phyloP scores from a whole-genome alignment of 192 early-diverging fungal species.

The Coemansia sp. region DNA sequence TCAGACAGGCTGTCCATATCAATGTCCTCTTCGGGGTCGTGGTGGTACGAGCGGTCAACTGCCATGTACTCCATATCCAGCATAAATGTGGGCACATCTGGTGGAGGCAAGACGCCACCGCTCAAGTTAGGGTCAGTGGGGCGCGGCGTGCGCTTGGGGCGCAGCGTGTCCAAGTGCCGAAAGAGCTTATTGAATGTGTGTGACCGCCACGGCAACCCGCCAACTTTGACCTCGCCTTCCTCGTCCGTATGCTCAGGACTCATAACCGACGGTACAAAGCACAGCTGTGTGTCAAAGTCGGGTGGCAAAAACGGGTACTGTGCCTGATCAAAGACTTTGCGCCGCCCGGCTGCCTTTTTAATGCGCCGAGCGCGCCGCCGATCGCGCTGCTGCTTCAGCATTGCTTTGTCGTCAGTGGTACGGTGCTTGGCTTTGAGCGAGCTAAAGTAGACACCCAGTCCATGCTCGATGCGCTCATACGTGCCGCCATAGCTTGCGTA shows the following conservation, averaged over 20 bases:
- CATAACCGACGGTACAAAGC: conserved; percentile 48
- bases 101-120: conserved; percentile 27
- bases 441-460: conserved; percentile 56
- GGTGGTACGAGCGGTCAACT: conserved; percentile 27
- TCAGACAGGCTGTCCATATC: conserved; percentile 51
- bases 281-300: conserved; percentile 35
- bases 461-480: conserved; percentile 54
- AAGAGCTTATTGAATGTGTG: conserved; percentile 39
- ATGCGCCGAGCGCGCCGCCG: conserved; percentile 46
- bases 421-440: conserved; percentile 57
- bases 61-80: conserved; percentile 35
- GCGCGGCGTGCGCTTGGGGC: conserved; percentile 54
- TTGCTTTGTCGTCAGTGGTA: conserved; percentile 53
- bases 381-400: conserved; percentile 58
- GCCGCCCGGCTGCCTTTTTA: conserved; percentile 48
- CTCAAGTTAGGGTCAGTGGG: conserved; percentile 29
- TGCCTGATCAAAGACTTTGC: conserved; percentile 47
- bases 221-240: conserved; percentile 54
- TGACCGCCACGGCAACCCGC: conserved; percentile 44
- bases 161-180: conserved; percentile 47
- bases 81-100: conserved; percentile 43
- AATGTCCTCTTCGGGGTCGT: conserved; percentile 42
- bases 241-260: conserved; percentile 57
- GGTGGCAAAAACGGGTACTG: conserved; percentile 46
- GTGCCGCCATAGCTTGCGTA: conserved; percentile 27